Evolutionary conservation across 208 protist species (phyloP).

Genomic region (Acanthamoeba culbertsoni): DNA sequence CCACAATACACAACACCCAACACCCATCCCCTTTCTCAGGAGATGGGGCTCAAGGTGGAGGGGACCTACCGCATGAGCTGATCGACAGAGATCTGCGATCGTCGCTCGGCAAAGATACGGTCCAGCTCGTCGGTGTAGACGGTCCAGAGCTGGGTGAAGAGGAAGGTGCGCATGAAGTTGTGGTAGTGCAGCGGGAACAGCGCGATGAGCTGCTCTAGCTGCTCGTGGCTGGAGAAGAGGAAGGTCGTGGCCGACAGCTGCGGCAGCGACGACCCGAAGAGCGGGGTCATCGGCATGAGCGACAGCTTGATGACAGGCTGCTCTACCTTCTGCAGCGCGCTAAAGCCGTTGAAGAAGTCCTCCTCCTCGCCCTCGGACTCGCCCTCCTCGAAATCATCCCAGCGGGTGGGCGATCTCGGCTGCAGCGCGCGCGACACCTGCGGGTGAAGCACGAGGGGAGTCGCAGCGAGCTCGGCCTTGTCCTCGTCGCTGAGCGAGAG

Average conservation of each 20-base stretch:
- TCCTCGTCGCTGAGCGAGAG: background rate
- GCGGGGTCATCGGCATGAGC: background rate
- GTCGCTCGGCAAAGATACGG: conserved; percentile 7
- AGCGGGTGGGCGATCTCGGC: background rate
- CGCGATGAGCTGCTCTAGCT: background rate
- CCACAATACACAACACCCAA: background rate
- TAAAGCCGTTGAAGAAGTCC: no score
- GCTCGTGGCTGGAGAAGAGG: background rate
- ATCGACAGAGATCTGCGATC: background rate
- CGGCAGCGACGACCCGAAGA: background rate
- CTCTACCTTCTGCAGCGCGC: background rate
- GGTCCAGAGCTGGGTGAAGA: conserved; percentile 35
- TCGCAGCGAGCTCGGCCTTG: background rate
- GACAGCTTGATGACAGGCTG: background rate
- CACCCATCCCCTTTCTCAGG: background rate
- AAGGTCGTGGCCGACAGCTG: background rate
- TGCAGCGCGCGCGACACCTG: background rate
- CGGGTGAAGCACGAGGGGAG: background rate
- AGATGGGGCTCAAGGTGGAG: background rate
- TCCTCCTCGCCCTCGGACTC: background rate
- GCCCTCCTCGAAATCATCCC: background rate
- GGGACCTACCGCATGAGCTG: background rate
- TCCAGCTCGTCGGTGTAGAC: conserved; percentile 10
- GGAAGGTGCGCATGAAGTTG: conserved; percentile 36
- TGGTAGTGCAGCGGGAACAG: conserved; percentile 31